Evolutionary conservation across 2,329 filamentous ascomycete genomes (phyloP).

Genomic region (Arthrobotrys entomopaga): DNA sequence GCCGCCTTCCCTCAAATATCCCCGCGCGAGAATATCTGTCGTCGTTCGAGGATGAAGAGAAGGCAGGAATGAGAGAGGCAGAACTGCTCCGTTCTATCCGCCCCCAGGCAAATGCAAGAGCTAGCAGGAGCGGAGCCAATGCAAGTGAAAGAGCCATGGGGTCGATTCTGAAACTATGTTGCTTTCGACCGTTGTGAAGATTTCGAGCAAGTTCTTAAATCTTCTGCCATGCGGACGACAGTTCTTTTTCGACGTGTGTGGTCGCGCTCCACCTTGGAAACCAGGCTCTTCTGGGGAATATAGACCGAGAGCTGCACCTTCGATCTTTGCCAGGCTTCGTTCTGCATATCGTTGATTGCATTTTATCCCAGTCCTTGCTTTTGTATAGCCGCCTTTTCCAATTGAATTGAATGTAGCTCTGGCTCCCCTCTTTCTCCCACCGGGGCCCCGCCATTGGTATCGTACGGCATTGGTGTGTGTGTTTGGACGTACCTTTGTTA

Average conservation of each 20-base stretch:
- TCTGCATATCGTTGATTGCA: slow-evolving; percentile 51
- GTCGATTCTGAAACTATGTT: slow-evolving; percentile 20
- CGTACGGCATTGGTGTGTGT: slow-evolving; percentile 34
- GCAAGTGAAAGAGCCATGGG: slow-evolving; percentile 26
- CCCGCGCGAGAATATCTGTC: slow-evolving; percentile 38
- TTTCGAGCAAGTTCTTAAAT: slow-evolving; percentile 36
- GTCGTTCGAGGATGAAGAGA: slow-evolving; percentile 13
- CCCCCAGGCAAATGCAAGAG: slow-evolving; percentile 44
- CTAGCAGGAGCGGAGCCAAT: not conserved
- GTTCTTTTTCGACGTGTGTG: slow-evolving; percentile 29
- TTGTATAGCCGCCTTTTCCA: slow-evolving; percentile 48
- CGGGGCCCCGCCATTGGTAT: slow-evolving; percentile 29
- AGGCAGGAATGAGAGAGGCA: no score
- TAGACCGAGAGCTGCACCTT: slow-evolving; percentile 42
- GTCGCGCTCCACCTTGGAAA: slow-evolving; percentile 37
- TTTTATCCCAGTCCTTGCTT: slow-evolving; percentile 39
- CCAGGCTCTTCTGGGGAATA: slow-evolving; percentile 19
- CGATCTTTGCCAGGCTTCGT: slow-evolving; percentile 50
- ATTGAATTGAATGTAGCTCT: slow-evolving; percentile 8
- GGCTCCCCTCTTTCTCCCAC: slow-evolving; percentile 16
- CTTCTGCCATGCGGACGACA: slow-evolving; percentile 40
- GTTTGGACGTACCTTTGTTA: slow-evolving; percentile 5
- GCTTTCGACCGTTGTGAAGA: slow-evolving; percentile 24
- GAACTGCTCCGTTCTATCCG: slow-evolving; percentile 38
- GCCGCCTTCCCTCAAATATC: slow-evolving; percentile 37